A percentile compares a stretch with the other conserved stretches of the same genome.
These are phyloP conservation scores for Chlorella sp. DNA, from an alignment of 139 green algal species.

Conservation along the genomic window DNA sequence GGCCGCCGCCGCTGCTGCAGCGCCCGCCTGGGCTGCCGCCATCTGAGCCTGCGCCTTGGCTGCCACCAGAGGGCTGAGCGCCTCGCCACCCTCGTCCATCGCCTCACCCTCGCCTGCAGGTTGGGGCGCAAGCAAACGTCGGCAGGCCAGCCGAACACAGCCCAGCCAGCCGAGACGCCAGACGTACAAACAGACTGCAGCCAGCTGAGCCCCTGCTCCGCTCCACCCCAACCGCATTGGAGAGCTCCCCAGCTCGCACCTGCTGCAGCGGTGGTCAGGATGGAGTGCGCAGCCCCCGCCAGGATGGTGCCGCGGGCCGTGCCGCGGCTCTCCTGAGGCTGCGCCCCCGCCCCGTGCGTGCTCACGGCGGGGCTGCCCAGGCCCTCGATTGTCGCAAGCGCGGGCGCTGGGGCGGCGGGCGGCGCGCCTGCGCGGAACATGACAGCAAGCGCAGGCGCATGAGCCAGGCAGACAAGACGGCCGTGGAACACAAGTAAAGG, in stretches of 20 bases:
- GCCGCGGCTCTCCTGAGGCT: conserved; percentile 13
- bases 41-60: not conserved
- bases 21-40: too few relatives aligned
- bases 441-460: too few relatives aligned
- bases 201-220: too few relatives aligned
- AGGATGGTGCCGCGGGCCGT: conserved; percentile 27
- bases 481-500: too few relatives aligned
- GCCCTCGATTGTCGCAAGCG: not conserved
- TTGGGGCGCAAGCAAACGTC: too few relatives aligned
- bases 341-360: not conserved
- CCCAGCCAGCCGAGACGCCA: too few relatives aligned
- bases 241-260: not conserved
- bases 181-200: too few relatives aligned
- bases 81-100: conserved; percentile 18
- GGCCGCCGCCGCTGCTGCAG: not conserved
- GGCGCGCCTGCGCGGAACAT: too few relatives aligned
- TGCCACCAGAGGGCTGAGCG: conserved; percentile 24
- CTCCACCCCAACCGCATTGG: not conserved
- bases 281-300: conserved; percentile 25
- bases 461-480: too few relatives aligned
- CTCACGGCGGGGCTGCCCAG: conserved; percentile 21
- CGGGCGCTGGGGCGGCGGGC: not conserved
- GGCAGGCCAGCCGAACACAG: too few relatives aligned
- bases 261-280: conserved; percentile 30
- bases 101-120: conserved; percentile 26